A percentile compares a stretch with the other conserved stretches of the same genome.
These are phyloP conservation scores for Gossypium schwendimanii DNA, from an alignment of 441 rosid species.

Conservation along the genomic window DNA sequence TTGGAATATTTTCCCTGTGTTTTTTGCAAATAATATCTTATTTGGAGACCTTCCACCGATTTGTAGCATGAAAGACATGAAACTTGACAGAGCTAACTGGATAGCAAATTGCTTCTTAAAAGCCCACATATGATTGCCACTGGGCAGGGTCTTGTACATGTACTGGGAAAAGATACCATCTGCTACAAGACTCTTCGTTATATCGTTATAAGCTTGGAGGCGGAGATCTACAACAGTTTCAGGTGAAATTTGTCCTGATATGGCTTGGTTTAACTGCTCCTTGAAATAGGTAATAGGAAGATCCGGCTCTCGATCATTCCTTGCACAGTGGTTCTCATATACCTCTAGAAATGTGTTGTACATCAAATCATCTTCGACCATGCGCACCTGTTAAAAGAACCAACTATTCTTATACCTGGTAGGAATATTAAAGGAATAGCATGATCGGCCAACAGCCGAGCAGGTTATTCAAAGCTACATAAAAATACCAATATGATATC, in stretches of 20 bases:
- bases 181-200: constrained; percentile 58
- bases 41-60: constrained; percentile 98
- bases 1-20: constrained; percentile 89
- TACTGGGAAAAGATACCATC: constrained; percentile 89
- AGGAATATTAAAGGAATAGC: not conserved
- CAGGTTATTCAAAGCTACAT: not conserved
- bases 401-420: not conserved
- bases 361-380: constrained; percentile 99
- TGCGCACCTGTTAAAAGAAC: constrained; percentile 56
- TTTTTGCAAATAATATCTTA: constrained; percentile 90
- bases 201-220: constrained; percentile 76
- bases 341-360: constrained; percentile 96
- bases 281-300: constrained; percentile 82
- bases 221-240: constrained; percentile 94
- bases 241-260: constrained; percentile 78
- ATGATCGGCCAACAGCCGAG: not conserved
- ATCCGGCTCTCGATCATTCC: constrained; percentile 85
- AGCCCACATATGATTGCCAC: constrained; percentile 92
- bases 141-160: constrained; percentile 83
- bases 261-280: constrained; percentile 91
- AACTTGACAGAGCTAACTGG: constrained; percentile 92
- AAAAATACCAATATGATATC: not conserved
- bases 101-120: constrained; percentile 93
- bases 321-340: constrained; percentile 92
- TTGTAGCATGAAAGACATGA: constrained; percentile 94